Evolutionary conservation across 805 yeast species (phyloP), one percentile per base, ranked within the genome.

Genomic region (Lipomyces orientalis): DNA sequence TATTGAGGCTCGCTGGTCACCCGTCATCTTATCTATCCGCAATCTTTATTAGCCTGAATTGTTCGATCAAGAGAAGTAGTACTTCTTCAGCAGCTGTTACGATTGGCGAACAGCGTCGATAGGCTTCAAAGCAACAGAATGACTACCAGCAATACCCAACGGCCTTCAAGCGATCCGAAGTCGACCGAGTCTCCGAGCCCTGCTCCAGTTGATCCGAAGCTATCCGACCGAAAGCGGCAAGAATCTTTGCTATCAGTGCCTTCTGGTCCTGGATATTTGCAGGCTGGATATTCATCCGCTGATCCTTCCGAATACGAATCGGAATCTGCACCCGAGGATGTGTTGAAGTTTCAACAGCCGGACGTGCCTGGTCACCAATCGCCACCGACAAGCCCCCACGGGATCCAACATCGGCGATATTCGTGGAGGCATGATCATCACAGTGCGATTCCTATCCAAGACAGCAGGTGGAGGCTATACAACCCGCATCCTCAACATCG

Each of bases 401-500:
- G 59, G 19, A 55, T 55, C 49, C 52, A 29, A n/a, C 64, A 59
- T 25, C 64, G 58, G 33, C 62, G 9, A 31, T 25, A n/a, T 6
- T 56, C 60, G 29, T 14, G 19, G 14, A 33, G 31, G 25, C 29
- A 33, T 22, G 58, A 4, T 7, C 22, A 56, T 3, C 49, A 35
- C 34, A 31, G 55, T 31, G 25, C 25, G 8, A 29, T 16, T 7
- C 9, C 5, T 25, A 62, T 66, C 25, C 60, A 46, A 22, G 70
- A 66, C 33, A 60, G 35, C 22, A 65, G 61, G 35, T 67, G 71
- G 71, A 43, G 22, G 31, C 52, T 67, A 14, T 67, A 67, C 51
- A 69, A 67, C 29, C 71, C 71, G 49, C 69, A 67, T 19, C 71
- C 71, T 22, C 54, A 16, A 16, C 22, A 56, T 14, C 19, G 49